Conservation (phyloP, 2,329 filamentous ascomycete species). For the Coleophoma eucalyptorum region DNA sequence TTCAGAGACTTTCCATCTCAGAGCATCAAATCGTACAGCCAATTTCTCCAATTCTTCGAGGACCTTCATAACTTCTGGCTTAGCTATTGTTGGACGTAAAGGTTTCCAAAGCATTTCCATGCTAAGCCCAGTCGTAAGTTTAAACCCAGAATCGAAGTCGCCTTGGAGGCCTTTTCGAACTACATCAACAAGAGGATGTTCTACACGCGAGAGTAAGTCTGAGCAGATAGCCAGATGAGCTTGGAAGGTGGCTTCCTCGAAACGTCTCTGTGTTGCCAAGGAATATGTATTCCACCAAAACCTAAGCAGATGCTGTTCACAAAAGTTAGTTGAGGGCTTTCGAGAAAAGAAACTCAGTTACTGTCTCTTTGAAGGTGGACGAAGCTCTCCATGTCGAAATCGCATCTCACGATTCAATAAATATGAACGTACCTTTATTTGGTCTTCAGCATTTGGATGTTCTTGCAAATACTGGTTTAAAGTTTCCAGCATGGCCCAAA, state of each 20-base stretch:
- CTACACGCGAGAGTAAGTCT: slow-evolving; percentile 12
- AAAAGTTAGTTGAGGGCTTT: no score
- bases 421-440: no score
- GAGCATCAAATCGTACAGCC: slow-evolving; percentile 54
- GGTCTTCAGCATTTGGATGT: slow-evolving; percentile 6
- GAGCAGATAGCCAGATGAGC: slow-evolving; percentile 48
- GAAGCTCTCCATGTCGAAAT: no score
- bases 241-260: slow-evolving; percentile 62
- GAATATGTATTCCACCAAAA: slow-evolving; percentile 52
- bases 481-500: slow-evolving; percentile 37
- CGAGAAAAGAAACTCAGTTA: no score
- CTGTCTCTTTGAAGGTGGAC: no score
- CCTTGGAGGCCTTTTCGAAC: slow-evolving; percentile 38
- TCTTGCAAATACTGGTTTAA: slow-evolving; percentile 40
- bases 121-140: slow-evolving; percentile 68
- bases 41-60: slow-evolving; percentile 50
- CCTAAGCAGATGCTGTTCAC: slow-evolving; percentile 33
- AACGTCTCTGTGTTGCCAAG: slow-evolving; percentile 39
- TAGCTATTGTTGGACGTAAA: slow-evolving; percentile 61
- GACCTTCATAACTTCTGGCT: slow-evolving; percentile 39
- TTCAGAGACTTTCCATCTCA: slow-evolving; percentile 50
- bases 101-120: slow-evolving; percentile 78
- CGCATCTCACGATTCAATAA: no score
- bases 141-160: slow-evolving; percentile 67
- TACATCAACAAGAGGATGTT: slow-evolving; percentile 4